phyloP scores from a whole-genome alignment of 1,139 yeast species.

The Diutina mesorugosa region DNA sequence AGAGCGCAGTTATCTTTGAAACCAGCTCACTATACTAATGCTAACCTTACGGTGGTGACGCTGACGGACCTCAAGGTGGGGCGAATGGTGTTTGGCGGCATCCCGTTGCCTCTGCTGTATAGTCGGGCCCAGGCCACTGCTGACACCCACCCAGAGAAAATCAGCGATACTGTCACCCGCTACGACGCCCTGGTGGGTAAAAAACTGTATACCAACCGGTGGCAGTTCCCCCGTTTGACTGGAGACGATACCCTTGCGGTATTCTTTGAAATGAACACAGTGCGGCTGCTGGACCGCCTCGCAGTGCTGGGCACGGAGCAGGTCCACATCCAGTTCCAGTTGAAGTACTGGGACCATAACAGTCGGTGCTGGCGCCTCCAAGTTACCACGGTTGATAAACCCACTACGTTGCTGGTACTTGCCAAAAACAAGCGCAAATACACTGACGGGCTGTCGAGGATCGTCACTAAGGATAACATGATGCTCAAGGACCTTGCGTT shows the following conservation, averaged over 20 bases:
- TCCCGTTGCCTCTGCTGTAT: slow-evolving; percentile 22
- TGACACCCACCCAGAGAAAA: slow-evolving; percentile 15
- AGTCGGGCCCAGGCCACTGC: slow-evolving; percentile 11
- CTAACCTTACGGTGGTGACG: slow-evolving; percentile 17
- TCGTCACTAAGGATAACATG: slow-evolving; percentile 7
- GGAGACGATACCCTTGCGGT: slow-evolving; percentile 15
- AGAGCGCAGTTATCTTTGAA: not conserved
- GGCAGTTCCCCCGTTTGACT: slow-evolving; percentile 17
- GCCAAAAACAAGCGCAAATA: not conserved
- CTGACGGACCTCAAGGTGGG: slow-evolving; percentile 20
- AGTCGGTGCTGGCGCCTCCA: slow-evolving; percentile 11
- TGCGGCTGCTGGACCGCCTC: slow-evolving; percentile 8
- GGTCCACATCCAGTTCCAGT: slow-evolving; percentile 19
- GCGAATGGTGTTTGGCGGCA: slow-evolving; percentile 16
- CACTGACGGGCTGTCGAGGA: not conserved
- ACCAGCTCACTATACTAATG: slow-evolving; percentile 4
- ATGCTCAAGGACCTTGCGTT: slow-evolving; percentile 15
- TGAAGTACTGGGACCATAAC: slow-evolving; percentile 15
- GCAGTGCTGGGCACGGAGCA: slow-evolving; percentile 4
- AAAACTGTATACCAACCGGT: slow-evolving; percentile 21
- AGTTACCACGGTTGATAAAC: slow-evolving; percentile 16
- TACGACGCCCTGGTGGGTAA: slow-evolving; percentile 21
- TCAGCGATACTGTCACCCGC: slow-evolving; percentile 19
- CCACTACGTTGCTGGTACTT: slow-evolving; percentile 9
- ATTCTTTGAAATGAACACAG: slow-evolving; percentile 21